A percentile compares a stretch with the other conserved stretches of the same genome.
Conservation (phyloP, 2,329 filamentous ascomycete genomes). For the Westerdykella ornata region DNA sequence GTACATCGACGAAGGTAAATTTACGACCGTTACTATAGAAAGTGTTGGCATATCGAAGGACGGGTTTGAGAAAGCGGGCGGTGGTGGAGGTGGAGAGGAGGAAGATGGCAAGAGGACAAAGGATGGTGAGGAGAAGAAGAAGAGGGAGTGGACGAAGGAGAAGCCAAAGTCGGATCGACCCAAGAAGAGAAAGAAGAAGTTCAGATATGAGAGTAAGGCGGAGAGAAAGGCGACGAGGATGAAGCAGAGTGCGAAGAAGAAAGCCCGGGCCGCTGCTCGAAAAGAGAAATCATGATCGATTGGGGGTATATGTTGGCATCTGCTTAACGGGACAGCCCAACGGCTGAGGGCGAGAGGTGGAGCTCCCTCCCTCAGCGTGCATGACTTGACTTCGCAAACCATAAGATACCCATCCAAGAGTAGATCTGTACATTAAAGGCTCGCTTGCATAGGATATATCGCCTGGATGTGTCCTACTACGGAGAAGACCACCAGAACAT, state of each 20-base stretch:
- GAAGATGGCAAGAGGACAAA: conserved; percentile 18
- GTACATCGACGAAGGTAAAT: conserved; percentile 93
- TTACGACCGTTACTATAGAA: conserved; percentile 90
- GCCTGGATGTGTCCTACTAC: no score
- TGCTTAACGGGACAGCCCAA: not conserved
- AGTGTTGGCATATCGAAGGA: conserved; percentile 73
- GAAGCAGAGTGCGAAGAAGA: conserved; percentile 63
- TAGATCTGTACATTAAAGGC: not conserved
- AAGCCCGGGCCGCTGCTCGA: conserved; percentile 58
- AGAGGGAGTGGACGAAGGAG: conserved; percentile 47
- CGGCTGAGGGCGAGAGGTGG: not conserved
- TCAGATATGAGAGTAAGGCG: conserved; percentile 83
- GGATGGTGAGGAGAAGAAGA: conserved; percentile 37
- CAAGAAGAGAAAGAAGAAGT: conserved; percentile 85
- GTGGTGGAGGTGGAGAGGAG: conserved; percentile 14
- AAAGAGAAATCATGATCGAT: conserved; percentile 25
- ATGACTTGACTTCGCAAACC: not conserved
- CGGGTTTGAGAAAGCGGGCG: conserved; percentile 56
- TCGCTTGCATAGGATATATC: no score
- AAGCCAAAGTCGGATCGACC: conserved; percentile 43
- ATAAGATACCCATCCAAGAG: not conserved
- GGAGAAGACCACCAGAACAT: no score
- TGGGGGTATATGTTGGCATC: not conserved
- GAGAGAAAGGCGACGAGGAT: conserved; percentile 60
- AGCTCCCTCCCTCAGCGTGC: conserved; percentile 2